Evolutionary conservation across 2,329 filamentous ascomycete genomes (phyloP), one percentile per base, ranked within the genome.

Genomic region (Botrytis elliptica): DNA sequence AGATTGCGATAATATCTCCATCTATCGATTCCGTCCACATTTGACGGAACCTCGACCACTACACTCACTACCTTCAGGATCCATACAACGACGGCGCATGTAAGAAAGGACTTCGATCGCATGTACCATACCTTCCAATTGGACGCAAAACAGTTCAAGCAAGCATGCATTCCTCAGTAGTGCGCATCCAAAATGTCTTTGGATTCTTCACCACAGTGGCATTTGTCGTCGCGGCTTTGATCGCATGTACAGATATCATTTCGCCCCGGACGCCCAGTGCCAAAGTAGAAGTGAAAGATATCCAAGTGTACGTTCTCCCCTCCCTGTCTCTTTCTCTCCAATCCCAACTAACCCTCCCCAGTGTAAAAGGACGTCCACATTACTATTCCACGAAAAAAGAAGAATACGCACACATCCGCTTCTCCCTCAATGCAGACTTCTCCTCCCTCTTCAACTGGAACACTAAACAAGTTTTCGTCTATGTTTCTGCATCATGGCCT

Each of bases 401-500:
- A 84, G 96, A 99, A 84, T 98, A 98, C 83, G 96, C 95, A 78
- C 90, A 96, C 82, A 92, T 99, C 81, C 92, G 91, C 82, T 99
- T 99, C 87, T 93, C 95, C 80, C 88, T 99, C 74, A 92, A 97
- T 80, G 92, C 95, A 71, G 95, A 99, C 84, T 89, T 99, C 75
- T 92, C 90, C 75, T 92, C 92, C 62, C 93, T 99, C 79, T 98
- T 98, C 88, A 97, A 93, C 81, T 99, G 95, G 96, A 99, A 99
- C 87, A 99, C 97, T 33, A 99, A 99, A 84, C 93, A 98, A 84
- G 85, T 99, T 80, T 99, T 98, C 84, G 91, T 98, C 82, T 99
- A 97, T 85, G 91, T 99, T 74, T 95, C 94, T 72, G 95, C 95
- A 72, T 91, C 90, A 79, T 92, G 90, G 90, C 85, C 86, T 62